Evolutionary conservation across 1,139 yeast genomes (phyloP).

Genomic region (Pichia sp.): DNA sequence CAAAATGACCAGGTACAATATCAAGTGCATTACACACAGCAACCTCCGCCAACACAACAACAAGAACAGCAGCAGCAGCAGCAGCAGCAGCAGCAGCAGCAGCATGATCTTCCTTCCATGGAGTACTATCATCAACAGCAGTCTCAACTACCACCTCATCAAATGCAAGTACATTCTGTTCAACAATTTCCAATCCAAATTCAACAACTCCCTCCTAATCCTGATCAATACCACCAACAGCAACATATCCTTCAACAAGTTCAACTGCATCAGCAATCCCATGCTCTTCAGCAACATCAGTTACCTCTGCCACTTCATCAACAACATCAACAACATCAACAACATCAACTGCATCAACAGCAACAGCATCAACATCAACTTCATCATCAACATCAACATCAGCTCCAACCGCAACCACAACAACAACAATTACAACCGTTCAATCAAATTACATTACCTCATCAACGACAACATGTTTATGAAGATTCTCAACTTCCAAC

Average conservation of each 20-base stretch:
- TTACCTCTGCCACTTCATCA: neutral
- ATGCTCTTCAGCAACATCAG: neutral
- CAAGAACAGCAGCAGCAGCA: conserved; percentile 7
- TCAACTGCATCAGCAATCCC: conserved; percentile 5
- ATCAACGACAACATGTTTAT: neutral
- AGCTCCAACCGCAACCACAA: neutral
- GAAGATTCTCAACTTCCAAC: neutral
- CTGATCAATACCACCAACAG: conserved; percentile 6
- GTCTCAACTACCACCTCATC: too few relatives aligned
- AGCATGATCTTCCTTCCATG: too few relatives aligned
- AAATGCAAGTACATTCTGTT: neutral
- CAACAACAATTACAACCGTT: neutral
- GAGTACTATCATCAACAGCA: too few relatives aligned
- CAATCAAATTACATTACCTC: neutral
- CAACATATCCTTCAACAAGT: conserved; percentile 5
- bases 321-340: neutral
- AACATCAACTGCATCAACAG: neutral
- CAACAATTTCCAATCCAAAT: neutral
- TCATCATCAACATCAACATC: neutral
- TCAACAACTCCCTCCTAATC: conserved; percentile 5
- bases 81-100: conserved; percentile 2
- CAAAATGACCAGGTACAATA: conserved; percentile 5
- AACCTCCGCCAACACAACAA: conserved; percentile 5
- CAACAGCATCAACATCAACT: neutral
- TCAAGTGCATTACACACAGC: conserved; percentile 5